phyloP scores from a whole-genome alignment of 768 basidiomycete genomes.

The Heimioporus sp. region DNA sequence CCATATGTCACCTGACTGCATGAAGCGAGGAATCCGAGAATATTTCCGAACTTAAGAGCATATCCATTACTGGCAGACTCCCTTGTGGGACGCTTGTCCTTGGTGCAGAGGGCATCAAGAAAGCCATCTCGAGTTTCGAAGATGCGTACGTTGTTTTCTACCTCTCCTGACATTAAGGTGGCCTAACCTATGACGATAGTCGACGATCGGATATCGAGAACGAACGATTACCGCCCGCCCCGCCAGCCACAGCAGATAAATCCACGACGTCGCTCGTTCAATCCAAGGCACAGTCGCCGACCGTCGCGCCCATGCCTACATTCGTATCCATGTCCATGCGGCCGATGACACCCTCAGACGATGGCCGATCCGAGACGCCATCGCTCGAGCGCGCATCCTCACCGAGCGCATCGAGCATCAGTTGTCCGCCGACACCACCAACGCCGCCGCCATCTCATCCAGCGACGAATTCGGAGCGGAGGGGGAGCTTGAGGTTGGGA shows the following conservation, averaged over 20 bases:
- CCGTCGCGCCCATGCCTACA: background rate
- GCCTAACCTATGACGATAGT: conserved; percentile 3
- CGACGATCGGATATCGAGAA: conserved; percentile 28
- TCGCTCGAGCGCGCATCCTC: conserved; percentile 25
- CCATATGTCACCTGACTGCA: background rate
- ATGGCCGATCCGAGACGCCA: conserved; percentile 23
- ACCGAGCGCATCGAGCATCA: conserved; percentile 22
- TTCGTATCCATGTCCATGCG: conserved; percentile 6
- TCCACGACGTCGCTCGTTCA: background rate
- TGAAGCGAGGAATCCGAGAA: conserved; percentile 62
- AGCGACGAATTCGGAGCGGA: conserved; percentile 15
- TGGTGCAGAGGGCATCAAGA: conserved; percentile 70
- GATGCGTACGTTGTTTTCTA: conserved; percentile 49
- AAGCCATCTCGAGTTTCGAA: conserved; percentile 64
- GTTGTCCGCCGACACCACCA: conserved; percentile 13
- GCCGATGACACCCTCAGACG: conserved; percentile 35
- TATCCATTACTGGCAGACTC: conserved; percentile 47
- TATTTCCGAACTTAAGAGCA: conserved; percentile 68
- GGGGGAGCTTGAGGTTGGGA: conserved; percentile 16
- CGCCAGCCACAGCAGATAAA: conserved; percentile 23
- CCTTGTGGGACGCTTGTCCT: conserved; percentile 56
- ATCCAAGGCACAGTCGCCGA: conserved; percentile 1
- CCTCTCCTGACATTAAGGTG: background rate
- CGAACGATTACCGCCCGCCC: conserved; percentile 26
- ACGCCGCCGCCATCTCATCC: conserved; percentile 26